These are phyloP conservation scores for Telopea speciosissima DNA, from an alignment of 177 flowering plant genomes.

Conservation along the genomic window DNA sequence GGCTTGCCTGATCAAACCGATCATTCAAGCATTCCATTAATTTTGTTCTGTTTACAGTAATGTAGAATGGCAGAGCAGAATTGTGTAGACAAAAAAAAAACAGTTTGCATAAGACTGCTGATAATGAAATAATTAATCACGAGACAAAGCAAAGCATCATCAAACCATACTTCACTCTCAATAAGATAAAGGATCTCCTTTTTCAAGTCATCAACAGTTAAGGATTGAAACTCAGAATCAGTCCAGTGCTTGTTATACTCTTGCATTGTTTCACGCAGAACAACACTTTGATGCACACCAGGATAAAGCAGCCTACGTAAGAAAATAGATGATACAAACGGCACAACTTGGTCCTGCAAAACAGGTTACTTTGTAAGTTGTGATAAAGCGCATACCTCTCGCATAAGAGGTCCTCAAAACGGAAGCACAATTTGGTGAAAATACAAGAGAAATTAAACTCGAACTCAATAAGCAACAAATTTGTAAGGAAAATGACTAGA, in stretches of 20 bases:
- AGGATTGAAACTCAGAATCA: constrained; percentile 56
- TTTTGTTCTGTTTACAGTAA: too few relatives aligned
- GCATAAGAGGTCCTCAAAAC: background rate
- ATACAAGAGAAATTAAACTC: background rate
- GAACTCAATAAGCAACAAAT: background rate
- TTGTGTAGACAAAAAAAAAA: background rate
- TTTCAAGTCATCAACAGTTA: constrained; percentile 59
- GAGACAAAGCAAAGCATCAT: background rate
- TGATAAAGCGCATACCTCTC: background rate
- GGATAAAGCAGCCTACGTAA: constrained; percentile 72
- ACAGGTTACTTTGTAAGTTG: background rate
- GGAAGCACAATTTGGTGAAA: background rate
- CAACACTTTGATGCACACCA: constrained; percentile 54
- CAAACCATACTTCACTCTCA: constrained; percentile 58
- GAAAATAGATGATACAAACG: constrained; percentile 75
- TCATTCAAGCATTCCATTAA: too few relatives aligned
- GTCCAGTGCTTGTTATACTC: constrained; percentile 62
- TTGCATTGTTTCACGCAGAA: constrained; percentile 50
- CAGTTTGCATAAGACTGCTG: background rate
- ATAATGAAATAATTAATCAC: background rate
- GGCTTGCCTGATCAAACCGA: too few relatives aligned
- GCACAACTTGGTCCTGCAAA: constrained; percentile 64
- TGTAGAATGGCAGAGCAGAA: background rate
- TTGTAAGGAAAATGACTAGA: background rate
- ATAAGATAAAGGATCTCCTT: constrained; percentile 66